Conservation (phyloP, 129 eudicot species). For the Centella asiatica region DNA sequence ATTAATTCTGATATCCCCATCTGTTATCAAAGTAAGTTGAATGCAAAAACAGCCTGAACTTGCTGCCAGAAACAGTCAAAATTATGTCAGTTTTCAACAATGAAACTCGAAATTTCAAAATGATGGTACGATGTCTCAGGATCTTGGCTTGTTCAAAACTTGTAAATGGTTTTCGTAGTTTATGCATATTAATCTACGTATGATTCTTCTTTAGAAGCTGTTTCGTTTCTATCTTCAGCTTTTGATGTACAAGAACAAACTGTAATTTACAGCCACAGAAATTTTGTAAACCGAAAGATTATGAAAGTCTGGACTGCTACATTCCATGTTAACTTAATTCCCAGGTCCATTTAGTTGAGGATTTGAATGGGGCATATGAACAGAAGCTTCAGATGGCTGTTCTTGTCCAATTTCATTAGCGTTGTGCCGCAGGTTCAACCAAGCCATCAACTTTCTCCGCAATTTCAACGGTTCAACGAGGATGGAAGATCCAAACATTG, state of each 20-base stretch:
- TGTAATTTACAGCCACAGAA: background rate
- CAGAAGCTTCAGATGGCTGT: slow-evolving; percentile 26
- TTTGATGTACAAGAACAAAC: background rate
- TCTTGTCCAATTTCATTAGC: slow-evolving; percentile 23
- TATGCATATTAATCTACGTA: too few species aligned
- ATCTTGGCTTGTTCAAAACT: too few species aligned
- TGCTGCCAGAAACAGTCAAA: too few species aligned
- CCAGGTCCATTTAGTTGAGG: slow-evolving; percentile 22
- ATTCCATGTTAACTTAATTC: background rate
- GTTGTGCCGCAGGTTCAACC: slow-evolving; percentile 26
- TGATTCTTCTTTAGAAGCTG: too few species aligned
- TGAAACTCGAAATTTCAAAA: too few species aligned
- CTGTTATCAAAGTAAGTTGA: too few species aligned
- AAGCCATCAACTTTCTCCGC: slow-evolving; percentile 37
- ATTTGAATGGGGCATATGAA: slow-evolving; percentile 19
- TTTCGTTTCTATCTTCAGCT: too few species aligned
- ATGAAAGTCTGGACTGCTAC: background rate
- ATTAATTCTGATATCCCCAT: too few species aligned
- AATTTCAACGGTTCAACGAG: slow-evolving; percentile 47
- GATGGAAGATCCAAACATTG: slow-evolving; percentile 73
- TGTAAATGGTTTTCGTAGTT: too few species aligned
- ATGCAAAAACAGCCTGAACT: too few species aligned
- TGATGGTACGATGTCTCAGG: too few species aligned
- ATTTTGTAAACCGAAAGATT: background rate
- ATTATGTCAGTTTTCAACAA: too few species aligned